Evolutionary conservation across 306 rosid species (phyloP).

Genomic region (Malus domestica): ASM211411v1 NC_041790.1:19942001-19942500

Average conservation of each 20-base stretch:
- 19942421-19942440: neutral
- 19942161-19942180: accelerated
- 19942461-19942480: slow-evolving; percentile 1
- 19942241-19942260: neutral
- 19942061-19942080: no score
- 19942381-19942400: neutral
- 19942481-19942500: neutral
- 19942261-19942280: slow-evolving; percentile 37
- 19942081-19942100: no score
- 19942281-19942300: slow-evolving; percentile 34
- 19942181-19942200: no score
- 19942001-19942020: neutral
- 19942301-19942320: slow-evolving; percentile 68
- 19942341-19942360: slow-evolving; percentile 24
- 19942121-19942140: no score
- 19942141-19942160: no score
- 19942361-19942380: slow-evolving; percentile 1
- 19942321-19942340: slow-evolving; percentile 60
- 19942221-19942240: no score
- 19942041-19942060: accelerated
- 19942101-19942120: no score
- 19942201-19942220: neutral
- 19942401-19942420: neutral
- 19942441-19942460: slow-evolving; percentile 12
- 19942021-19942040: neutral